Percentiles rank a stretch among this genome's conserved stretches.
Evolutionary conservation across 768 basidiomycete species (phyloP).

Genomic region (Tylopilus plumbeoviolaceoides): DNA sequence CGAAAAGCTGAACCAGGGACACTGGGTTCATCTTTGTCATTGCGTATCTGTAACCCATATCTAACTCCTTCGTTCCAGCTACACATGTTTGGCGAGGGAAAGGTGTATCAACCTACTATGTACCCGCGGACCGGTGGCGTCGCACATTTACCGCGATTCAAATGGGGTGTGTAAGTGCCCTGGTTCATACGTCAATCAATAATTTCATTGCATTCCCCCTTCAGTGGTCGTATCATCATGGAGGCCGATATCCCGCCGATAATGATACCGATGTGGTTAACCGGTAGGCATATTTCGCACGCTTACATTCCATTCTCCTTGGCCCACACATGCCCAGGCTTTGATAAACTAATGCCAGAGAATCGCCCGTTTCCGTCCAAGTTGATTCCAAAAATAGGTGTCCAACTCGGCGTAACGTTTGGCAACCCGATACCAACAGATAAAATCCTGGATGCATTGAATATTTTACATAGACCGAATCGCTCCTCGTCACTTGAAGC

Average conservation of each 20-base stretch:
- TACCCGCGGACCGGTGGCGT: constrained; percentile 43
- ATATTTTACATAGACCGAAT: constrained; percentile 1
- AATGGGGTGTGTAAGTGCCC: constrained; percentile 88
- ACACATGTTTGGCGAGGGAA: constrained; percentile 89
- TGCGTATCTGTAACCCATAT: not conserved
- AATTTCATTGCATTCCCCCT: constrained; percentile 2
- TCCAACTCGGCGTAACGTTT: constrained; percentile 70
- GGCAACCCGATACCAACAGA: constrained; percentile 63
- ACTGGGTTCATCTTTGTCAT: constrained; percentile 62
- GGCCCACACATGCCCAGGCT: constrained; percentile 42
- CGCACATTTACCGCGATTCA: constrained; percentile 67
- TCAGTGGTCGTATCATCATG: constrained; percentile 81
- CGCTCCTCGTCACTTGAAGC: not conserved
- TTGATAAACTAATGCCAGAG: constrained; percentile 90
- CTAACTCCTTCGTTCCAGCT: constrained; percentile 47
- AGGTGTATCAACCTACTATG: constrained; percentile 68
- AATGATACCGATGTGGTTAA: constrained; percentile 92
- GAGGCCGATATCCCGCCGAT: constrained; percentile 59
- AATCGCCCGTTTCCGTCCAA: constrained; percentile 72
- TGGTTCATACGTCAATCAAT: not conserved
- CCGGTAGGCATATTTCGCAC: constrained; percentile 42
- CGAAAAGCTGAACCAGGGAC: constrained; percentile 71
- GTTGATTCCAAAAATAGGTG: constrained; percentile 59
- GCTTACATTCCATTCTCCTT: not conserved
- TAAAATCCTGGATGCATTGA: constrained; percentile 29